phyloP scores from a whole-genome alignment of 805 yeast genomes.

The Yarrowia osloensis region DNA sequence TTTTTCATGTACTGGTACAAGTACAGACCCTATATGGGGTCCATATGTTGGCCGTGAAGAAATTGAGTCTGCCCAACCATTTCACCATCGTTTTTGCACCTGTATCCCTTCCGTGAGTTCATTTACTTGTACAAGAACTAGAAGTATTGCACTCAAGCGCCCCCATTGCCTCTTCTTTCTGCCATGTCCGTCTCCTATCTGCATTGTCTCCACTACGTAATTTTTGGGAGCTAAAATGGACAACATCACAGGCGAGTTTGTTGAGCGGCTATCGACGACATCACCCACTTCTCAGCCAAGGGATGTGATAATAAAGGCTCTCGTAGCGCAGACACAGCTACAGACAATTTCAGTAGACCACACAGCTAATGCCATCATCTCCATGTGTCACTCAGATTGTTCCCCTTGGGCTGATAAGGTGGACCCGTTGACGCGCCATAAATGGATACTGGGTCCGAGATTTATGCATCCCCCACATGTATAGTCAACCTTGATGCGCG shows the following conservation, averaged over 20 bases:
- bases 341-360: not conserved
- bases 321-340: no score
- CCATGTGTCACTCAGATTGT: not conserved
- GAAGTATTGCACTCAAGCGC: no score
- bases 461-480: conserved; percentile 19
- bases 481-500: not conserved
- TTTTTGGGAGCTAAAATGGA: not conserved
- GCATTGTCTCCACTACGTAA: no score
- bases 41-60: not conserved
- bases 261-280: not conserved
- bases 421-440: not conserved
- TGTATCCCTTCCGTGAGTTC: no score
- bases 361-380: not conserved
- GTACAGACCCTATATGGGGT: not conserved
- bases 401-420: not conserved
- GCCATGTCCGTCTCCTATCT: no score
- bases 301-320: no score
- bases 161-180: no score
- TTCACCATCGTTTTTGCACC: no score
- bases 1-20: no score
- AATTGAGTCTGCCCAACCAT: no score
- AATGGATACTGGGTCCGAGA: conserved; percentile 24
- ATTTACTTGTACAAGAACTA: no score
- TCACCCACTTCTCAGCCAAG: no score
- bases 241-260: not conserved